These are phyloP conservation scores for Cydonia oblonga DNA, from an alignment of 331 rosid species.

Conservation along the genomic window DNA sequence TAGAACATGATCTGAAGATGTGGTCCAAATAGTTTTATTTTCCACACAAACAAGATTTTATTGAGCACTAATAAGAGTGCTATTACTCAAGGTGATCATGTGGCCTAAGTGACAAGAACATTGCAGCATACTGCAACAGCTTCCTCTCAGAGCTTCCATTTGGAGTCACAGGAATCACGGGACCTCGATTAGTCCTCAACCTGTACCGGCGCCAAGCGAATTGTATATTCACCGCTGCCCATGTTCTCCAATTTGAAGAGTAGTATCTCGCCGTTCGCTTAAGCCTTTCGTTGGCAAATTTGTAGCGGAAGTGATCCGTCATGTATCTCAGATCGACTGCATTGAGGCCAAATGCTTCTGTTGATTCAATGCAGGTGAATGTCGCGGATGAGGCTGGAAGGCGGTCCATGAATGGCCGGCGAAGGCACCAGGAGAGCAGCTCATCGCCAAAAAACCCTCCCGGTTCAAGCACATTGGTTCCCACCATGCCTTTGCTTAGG, in stretches of 20 bases:
- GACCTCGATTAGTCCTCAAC: conserved; percentile 64
- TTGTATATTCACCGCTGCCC: conserved; percentile 92
- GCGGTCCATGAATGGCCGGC: conserved; percentile 70
- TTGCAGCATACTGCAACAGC: conserved; percentile 87
- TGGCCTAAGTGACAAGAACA: conserved; percentile 93
- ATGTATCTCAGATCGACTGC: conserved; percentile 63
- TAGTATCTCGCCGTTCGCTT: conserved; percentile 87
- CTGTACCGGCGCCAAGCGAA: conserved; percentile 70
- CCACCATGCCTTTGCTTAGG: conserved; percentile 90
- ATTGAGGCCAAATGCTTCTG: conserved; percentile 76
- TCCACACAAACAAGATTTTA: not conserved
- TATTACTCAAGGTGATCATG: conserved; percentile 81
- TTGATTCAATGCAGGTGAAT: conserved; percentile 55
- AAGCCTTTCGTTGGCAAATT: conserved; percentile 76
- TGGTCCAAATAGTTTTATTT: not conserved
- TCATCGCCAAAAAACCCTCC: conserved; percentile 92
- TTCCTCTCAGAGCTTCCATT: conserved; percentile 42
- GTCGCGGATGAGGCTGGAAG: conserved; percentile 89
- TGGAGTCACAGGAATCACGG: conserved; percentile 42
- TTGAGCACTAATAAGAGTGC: not conserved
- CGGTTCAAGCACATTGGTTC: conserved; percentile 67
- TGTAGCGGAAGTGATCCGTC: conserved; percentile 87
- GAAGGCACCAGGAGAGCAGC: conserved; percentile 88
- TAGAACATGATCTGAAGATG: not conserved
- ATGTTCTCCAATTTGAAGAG: conserved; percentile 96